A percentile compares a stretch with the other conserved stretches of the same genome.
Conservation (phyloP, 495 filamentous ascomycete genomes). For the Podospora fimiseda region DNA sequence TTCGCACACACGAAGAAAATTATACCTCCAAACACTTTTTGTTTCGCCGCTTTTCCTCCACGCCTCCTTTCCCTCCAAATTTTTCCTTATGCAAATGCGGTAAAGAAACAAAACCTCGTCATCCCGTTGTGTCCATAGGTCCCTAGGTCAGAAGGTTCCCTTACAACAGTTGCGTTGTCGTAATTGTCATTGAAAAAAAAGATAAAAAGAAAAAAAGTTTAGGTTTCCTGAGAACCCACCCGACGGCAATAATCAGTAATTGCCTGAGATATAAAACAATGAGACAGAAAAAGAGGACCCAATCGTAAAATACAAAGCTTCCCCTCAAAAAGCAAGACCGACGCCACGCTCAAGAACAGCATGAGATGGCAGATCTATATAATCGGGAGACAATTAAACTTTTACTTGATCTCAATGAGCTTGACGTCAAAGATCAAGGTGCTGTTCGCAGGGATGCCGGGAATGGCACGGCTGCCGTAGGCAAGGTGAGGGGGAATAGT, state of each 20-base stretch:
- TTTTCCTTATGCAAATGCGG: too few relatives aligned
- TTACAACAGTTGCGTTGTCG: too few relatives aligned
- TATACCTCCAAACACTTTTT: constrained; percentile 13
- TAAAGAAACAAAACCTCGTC: constrained; percentile 37
- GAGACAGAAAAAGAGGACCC: constrained; percentile 6
- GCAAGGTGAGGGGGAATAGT: constrained; percentile 76
- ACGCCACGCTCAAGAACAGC: background rate
- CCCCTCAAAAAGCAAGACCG: constrained; percentile 6
- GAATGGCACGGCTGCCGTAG: constrained; percentile 73
- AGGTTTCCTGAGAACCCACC: too few relatives aligned
- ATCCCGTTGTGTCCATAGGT: constrained; percentile 39
- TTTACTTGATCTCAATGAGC: constrained; percentile 62
- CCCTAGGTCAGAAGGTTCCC: constrained; percentile 36
- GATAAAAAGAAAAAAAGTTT: too few relatives aligned
- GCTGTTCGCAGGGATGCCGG: constrained; percentile 85
- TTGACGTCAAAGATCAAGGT: constrained; percentile 91
- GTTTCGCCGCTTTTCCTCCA: too few relatives aligned
- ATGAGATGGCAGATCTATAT: constrained; percentile 5
- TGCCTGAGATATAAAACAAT: background rate
- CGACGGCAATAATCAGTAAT: too few relatives aligned
- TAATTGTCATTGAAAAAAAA: too few relatives aligned
- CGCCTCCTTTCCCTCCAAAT: background rate
- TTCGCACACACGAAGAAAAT: constrained; percentile 2
- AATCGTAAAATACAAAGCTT: constrained; percentile 14
- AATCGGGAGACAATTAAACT: too few relatives aligned